These are phyloP conservation scores for Trypanosomatidae sp. DNA, from an alignment of 208 protist genomes.

Conservation along the genomic window DNA sequence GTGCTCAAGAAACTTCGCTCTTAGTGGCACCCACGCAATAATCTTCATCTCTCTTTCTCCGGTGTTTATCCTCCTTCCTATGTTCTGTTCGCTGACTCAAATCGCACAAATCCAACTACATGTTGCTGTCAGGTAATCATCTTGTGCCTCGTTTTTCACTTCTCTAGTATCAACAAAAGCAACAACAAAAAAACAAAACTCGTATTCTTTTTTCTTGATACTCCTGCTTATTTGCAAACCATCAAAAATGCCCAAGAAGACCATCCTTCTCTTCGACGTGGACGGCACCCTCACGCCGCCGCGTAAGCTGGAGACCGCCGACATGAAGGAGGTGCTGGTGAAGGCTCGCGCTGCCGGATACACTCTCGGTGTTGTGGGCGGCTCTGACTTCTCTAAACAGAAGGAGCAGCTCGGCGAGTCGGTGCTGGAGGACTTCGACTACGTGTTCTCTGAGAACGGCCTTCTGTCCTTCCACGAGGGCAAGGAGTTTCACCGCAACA, in stretches of 20 bases:
- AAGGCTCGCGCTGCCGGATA: slow-evolving; percentile 85
- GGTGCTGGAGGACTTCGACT: slow-evolving; percentile 95
- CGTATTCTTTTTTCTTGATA: background rate
- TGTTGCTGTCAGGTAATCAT: no score
- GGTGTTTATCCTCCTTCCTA: no score
- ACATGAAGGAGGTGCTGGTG: slow-evolving; percentile 91
- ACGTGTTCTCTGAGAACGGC: slow-evolving; percentile 99
- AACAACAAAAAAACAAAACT: no score
- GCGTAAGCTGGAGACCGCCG: slow-evolving; percentile 67
- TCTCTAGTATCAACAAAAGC: no score
- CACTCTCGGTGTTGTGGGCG: slow-evolving; percentile 97
- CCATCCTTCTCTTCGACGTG: slow-evolving; percentile 96
- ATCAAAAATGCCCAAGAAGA: slow-evolving; percentile 35
- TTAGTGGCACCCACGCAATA: no score
- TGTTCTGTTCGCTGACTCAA: no score
- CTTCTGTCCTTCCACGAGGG: slow-evolving; percentile 92
- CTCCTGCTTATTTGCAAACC: no score
- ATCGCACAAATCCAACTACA: no score
- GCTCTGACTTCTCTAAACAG: slow-evolving; percentile 99
- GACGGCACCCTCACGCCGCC: slow-evolving; percentile 92
- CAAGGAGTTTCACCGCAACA: slow-evolving; percentile 90
- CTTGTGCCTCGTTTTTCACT: no score
- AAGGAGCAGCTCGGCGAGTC: slow-evolving; percentile 96
- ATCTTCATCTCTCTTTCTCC: no score
- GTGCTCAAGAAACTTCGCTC: no score